Evolutionary conservation across 805 yeast genomes (phyloP).

Genomic region (Suhomyces prunicola): DNA sequence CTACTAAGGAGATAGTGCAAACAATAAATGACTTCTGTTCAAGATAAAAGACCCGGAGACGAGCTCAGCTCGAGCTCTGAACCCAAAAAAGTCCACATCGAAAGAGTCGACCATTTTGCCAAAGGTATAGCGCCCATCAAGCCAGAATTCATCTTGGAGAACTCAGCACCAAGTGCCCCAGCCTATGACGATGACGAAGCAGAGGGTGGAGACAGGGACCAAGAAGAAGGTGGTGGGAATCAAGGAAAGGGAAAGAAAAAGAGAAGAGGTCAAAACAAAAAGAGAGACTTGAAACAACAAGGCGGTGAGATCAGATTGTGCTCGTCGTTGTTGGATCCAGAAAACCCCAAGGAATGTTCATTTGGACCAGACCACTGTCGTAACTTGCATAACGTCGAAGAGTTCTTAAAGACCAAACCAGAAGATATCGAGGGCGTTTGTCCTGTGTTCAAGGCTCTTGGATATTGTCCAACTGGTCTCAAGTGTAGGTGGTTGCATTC

Average conservation of each 20-base stretch:
- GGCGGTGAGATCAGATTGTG: constrained; percentile 67
- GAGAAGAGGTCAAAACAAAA: constrained; percentile 79
- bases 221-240: constrained; percentile 23
- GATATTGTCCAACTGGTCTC: constrained; percentile 88
- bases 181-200: constrained; percentile 44
- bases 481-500: constrained; percentile 88
- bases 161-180: constrained; percentile 38
- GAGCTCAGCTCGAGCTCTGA: constrained; percentile 11
- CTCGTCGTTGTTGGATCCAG: constrained; percentile 58
- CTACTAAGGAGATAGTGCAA: background rate
- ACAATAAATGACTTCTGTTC: constrained; percentile 1
- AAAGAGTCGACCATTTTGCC: constrained; percentile 21
- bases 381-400: constrained; percentile 69
- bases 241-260: constrained; percentile 37
- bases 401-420: constrained; percentile 63
- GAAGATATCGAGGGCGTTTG: constrained; percentile 74
- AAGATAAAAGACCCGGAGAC: constrained; percentile 16
- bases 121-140: constrained; percentile 79
- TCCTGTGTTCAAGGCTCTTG: constrained; percentile 79
- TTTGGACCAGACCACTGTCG: constrained; percentile 72
- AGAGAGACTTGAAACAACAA: constrained; percentile 68
- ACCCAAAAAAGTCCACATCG: constrained; percentile 17
- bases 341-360: constrained; percentile 45
- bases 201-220: constrained; percentile 39
- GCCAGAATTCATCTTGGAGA: constrained; percentile 58